These are phyloP conservation scores for Blastomyces percursus DNA, from an alignment of 2,329 filamentous ascomycete species.

Conservation along the genomic window DNA sequence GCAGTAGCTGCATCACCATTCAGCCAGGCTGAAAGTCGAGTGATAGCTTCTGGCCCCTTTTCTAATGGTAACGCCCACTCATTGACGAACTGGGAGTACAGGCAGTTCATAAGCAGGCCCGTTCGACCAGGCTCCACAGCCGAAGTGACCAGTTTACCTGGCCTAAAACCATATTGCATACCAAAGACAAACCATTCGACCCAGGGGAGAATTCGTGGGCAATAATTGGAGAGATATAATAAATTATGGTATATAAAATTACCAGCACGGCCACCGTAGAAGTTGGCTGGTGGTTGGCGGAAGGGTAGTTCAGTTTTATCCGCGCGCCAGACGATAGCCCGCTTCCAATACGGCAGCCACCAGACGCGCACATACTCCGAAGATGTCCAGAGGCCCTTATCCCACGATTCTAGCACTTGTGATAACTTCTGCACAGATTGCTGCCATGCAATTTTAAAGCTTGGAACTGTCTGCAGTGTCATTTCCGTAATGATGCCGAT, in stretches of 20 bases:
- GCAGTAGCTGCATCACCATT: conserved; percentile 59
- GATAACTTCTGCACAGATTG: conserved; percentile 65
- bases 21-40: conserved; percentile 75
- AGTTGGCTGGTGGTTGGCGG: conserved; percentile 52
- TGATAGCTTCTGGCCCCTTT: conserved; percentile 77
- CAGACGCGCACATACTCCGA: conserved; percentile 88
- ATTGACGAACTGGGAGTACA: conserved; percentile 97
- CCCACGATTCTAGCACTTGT: conserved; percentile 61
- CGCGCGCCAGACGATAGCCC: conserved; percentile 84
- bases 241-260: conserved; percentile 89
- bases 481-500: conserved; percentile 86
- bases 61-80: conserved; percentile 89
- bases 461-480: conserved; percentile 67
- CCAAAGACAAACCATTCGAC: conserved; percentile 96
- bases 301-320: conserved; percentile 58
- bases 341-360: conserved; percentile 91
- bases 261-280: conserved; percentile 71
- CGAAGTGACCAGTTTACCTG: conserved; percentile 52
- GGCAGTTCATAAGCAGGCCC: conserved; percentile 88
- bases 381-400: conserved; percentile 63
- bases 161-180: conserved; percentile 85
- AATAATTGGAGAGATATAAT: conserved; percentile 64
- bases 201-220: conserved; percentile 71
- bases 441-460: conserved; percentile 76
- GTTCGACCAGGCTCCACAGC: conserved; percentile 69